Conservation (phyloP, 345 rosid genomes). For the Pugionium cornutum region DNA sequence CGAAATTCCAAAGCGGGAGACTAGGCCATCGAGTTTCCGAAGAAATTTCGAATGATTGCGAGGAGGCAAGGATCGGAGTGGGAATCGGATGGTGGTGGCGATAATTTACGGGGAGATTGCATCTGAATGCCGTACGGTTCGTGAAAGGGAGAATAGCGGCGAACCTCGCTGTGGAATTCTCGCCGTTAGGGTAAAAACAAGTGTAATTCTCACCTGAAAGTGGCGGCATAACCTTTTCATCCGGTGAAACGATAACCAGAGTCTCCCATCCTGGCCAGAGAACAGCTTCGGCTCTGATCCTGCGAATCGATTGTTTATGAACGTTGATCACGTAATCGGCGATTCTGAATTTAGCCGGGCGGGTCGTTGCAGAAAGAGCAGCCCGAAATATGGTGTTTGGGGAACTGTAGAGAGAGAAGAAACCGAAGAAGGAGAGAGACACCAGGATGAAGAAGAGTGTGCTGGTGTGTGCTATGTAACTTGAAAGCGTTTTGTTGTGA, state of each 20-base stretch:
- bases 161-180: slow-evolving; percentile 54
- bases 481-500: background rate
- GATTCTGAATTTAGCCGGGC: slow-evolving; percentile 5
- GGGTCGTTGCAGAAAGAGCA: slow-evolving; percentile 11
- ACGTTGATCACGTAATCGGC: slow-evolving; percentile 23
- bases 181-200: slow-evolving; percentile 65
- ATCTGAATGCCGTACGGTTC: slow-evolving; percentile 55
- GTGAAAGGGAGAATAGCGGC: slow-evolving; percentile 51
- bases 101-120: slow-evolving; percentile 50
- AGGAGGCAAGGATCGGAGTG: slow-evolving; percentile 54
- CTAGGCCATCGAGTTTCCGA: slow-evolving; percentile 31
- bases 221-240: background rate
- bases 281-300: slow-evolving; percentile 47
- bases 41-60: slow-evolving; percentile 13
- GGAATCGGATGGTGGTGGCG: slow-evolving; percentile 54
- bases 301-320: slow-evolving; percentile 23
- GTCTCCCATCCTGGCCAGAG: slow-evolving; percentile 81
- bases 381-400: slow-evolving; percentile 23
- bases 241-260: slow-evolving; percentile 50
- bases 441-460: slow-evolving; percentile 40
- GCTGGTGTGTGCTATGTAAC: slow-evolving; percentile 34
- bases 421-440: slow-evolving; percentile 34
- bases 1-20: slow-evolving; percentile 52
- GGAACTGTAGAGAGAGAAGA: slow-evolving; percentile 38
- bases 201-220: slow-evolving; percentile 24